phyloP scores from a whole-genome alignment of 169 alveolate genomes.

The Plasmodium malariae region DNA sequence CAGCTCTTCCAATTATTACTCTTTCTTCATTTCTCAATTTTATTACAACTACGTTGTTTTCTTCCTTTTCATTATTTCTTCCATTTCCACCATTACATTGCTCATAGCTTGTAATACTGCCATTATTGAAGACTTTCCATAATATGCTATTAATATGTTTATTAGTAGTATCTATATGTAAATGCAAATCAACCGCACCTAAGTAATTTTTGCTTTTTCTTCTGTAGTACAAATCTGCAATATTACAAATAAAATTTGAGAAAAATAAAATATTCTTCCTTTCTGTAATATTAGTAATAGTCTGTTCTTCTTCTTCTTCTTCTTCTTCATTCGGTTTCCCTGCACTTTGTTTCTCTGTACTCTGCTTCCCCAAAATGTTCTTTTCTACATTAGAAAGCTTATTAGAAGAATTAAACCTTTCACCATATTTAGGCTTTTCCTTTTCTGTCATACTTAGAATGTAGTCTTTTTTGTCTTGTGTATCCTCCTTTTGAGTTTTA shows the following conservation, averaged over 20 bases:
- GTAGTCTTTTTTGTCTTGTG: too few species aligned
- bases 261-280: constrained; percentile 44
- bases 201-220: constrained; percentile 11
- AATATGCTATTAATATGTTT: constrained; percentile 6
- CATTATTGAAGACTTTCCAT: neutral
- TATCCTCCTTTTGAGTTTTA: too few species aligned
- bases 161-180: constrained; percentile 28
- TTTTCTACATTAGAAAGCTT: neutral
- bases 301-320: neutral
- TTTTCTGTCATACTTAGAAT: too few species aligned
- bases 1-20: neutral
- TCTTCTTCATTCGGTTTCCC: too few species aligned
- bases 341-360: neutral
- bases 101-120: neutral
- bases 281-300: neutral
- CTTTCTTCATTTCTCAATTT: neutral
- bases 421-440: neutral
- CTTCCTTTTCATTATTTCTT: neutral
- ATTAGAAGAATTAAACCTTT: neutral
- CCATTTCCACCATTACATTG: neutral
- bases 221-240: neutral
- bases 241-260: constrained; percentile 52
- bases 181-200: constrained; percentile 57
- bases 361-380: too few species aligned
- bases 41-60: neutral